Evolutionary conservation across 2,329 filamentous ascomycete species (phyloP), one percentile per base, ranked within the genome.

Genomic region (Calonectria hawksworthii): DNA sequence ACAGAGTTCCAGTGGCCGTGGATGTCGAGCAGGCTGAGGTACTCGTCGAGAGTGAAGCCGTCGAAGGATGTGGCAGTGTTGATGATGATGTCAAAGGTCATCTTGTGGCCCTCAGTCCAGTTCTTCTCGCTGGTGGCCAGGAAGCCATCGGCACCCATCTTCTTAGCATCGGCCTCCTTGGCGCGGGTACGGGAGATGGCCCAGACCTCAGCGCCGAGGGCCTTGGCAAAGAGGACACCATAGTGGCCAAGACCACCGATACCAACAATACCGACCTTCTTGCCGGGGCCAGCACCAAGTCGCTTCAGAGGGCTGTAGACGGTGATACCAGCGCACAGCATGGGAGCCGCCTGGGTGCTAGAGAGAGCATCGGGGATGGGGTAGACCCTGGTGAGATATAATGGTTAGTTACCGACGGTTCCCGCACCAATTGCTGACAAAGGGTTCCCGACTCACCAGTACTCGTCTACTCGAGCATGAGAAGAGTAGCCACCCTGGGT

Each of bases 291-390:
- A 74, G 90, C 90, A 28, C 94, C 94, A 81, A 96, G 93, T 64
- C 95, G 91, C 77, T 94, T 93, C 18, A 98, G 89, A 1, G 95
- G 95, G 74, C 91, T 94, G 87, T 93, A 98, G 74, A 92, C 92
- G 4, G 95, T 98, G 78, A 98, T 89, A 76, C 95, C 95, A 51
- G 94, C 95, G 85, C 95, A 98, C 79, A 97, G 90, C 94, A 96
- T 95, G 13, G 94, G 94, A 2, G 94, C 95, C 1, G 93, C 94
- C 66, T 93, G 85, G 70, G 86, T 84, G 78, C 89, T 90, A 13
- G 88, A 80, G 59, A 98, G 89, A 68, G 88, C 91, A 38, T 96
- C 94, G 44, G 95, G 95, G 77, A 98, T 96, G 81, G 94, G 93
- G 82, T 91, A 92, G 59, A 91, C 89, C 89, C 89, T 90, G 75